These are phyloP conservation scores for Microcyclospora pomicola DNA, from an alignment of 2,329 filamentous ascomycete species.

Conservation along the genomic window DNA sequence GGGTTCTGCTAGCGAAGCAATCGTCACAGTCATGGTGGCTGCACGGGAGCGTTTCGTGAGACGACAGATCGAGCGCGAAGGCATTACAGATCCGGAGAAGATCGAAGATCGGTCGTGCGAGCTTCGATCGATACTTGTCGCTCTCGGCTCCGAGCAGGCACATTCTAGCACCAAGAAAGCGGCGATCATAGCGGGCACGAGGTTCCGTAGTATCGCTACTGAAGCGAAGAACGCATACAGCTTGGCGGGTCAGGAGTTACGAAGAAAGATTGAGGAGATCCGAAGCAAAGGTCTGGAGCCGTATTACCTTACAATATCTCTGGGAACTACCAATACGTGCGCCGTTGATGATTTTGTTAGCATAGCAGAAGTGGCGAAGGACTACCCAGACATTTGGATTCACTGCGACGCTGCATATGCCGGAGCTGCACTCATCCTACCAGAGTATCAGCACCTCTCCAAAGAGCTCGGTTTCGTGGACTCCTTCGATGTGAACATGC, in stretches of 20 bases:
- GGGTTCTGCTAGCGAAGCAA: constrained; percentile 75
- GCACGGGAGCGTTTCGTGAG: constrained; percentile 67
- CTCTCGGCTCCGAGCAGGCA: constrained; percentile 62
- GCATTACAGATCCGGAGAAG: constrained; percentile 33
- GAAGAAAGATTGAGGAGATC: constrained; percentile 49
- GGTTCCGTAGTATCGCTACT: constrained; percentile 57
- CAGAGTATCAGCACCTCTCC: constrained; percentile 62
- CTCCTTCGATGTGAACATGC: constrained; percentile 89
- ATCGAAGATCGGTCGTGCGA: constrained; percentile 57
- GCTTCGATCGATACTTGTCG: constrained; percentile 59
- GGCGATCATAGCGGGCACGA: constrained; percentile 71
- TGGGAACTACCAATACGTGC: constrained; percentile 81
- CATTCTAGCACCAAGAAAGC: constrained; percentile 82
- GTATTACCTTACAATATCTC: constrained; percentile 70
- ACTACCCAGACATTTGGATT: constrained; percentile 60
- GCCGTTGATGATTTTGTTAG: constrained; percentile 69
- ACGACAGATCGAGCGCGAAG: constrained; percentile 40
- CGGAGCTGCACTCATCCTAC: constrained; percentile 67
- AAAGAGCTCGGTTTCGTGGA: constrained; percentile 54
- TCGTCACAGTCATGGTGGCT: constrained; percentile 75
- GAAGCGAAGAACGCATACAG: constrained; percentile 50
- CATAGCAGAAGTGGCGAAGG: constrained; percentile 44
- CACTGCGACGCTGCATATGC: constrained; percentile 92
- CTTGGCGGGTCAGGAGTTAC: constrained; percentile 52
- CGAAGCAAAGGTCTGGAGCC: constrained; percentile 60